A percentile compares a stretch with the other conserved stretches of the same genome.
phyloP scores from a whole-genome alignment of 2,329 filamentous ascomycete genomes.

The Verticillium dahliae region DNA sequence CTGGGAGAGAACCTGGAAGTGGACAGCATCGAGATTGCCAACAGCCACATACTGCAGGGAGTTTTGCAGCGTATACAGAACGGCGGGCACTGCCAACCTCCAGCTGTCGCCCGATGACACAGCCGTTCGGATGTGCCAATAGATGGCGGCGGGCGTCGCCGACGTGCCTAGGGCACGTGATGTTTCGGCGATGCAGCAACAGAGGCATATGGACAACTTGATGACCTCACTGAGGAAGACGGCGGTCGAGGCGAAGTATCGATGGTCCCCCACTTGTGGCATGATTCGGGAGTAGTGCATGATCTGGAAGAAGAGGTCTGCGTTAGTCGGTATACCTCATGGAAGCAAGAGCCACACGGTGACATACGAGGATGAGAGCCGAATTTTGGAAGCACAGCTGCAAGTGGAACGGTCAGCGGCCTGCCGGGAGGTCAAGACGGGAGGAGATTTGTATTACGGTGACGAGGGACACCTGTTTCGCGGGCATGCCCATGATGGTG shows the following conservation, averaged over 20 bases:
- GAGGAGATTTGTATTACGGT: constrained; percentile 13
- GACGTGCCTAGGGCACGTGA: constrained; percentile 71
- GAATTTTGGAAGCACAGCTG: constrained; percentile 77
- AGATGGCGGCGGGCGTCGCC: constrained; percentile 72
- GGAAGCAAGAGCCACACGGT: constrained; percentile 2
- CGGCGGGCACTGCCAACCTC: constrained; percentile 86
- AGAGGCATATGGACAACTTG: constrained; percentile 80
- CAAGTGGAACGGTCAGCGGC: constrained; percentile 10
- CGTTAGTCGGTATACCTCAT: not conserved
- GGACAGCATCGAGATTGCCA: constrained; percentile 84
- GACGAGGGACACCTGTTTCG: constrained; percentile 60
- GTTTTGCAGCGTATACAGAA: constrained; percentile 86
- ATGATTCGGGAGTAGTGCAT: constrained; percentile 95
- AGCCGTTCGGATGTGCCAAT: constrained; percentile 69
- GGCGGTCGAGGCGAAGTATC: constrained; percentile 90
- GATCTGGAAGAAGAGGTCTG: constrained; percentile 43
- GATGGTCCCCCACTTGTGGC: constrained; percentile 74
- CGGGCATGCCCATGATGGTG: constrained; percentile 50
- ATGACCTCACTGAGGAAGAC: constrained; percentile 91
- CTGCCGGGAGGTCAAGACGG: constrained; percentile 3
- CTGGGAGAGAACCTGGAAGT: constrained; percentile 91
- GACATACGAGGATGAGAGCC: constrained; percentile 58
- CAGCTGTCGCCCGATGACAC: constrained; percentile 89
- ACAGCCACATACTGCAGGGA: constrained; percentile 89
- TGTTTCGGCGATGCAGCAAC: constrained; percentile 81